Evolutionary conservation across 192 early-diverging fungal genomes (phyloP).

Genomic region (Phlyctochytrium planicorne): DNA sequence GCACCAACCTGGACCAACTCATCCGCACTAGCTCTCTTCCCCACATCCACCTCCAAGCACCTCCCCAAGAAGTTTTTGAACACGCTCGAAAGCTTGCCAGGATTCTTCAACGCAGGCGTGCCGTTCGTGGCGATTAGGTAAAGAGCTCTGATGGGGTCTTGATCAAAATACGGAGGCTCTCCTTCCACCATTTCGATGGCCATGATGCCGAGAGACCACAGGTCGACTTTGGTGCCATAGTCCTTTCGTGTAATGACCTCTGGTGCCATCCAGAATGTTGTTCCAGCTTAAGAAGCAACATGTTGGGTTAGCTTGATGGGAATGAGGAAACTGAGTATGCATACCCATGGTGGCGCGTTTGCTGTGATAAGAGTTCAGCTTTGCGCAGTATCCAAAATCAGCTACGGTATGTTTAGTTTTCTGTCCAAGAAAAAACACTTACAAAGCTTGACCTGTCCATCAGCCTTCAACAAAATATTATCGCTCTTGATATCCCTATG

Average conservation of each 20-base stretch:
- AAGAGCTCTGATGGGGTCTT: conserved; percentile 77
- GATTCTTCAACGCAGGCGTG: conserved; percentile 86
- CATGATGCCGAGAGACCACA: conserved; percentile 99
- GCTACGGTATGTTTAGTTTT: too few species aligned
- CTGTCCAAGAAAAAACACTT: too few species aligned
- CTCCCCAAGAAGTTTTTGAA: conserved; percentile 91
- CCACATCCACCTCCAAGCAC: conserved; percentile 89
- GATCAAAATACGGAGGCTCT: conserved; percentile 95
- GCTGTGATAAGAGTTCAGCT: conserved; percentile 59
- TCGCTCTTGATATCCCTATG: conserved; percentile 89
- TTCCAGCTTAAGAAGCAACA: conserved; percentile 42
- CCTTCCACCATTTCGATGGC: conserved; percentile 98
- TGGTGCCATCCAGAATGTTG: conserved; percentile 98
- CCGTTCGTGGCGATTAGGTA: conserved; percentile 86
- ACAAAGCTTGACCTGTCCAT: conserved; percentile 70
- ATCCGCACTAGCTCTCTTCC: conserved; percentile 73
- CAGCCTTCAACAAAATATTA: conserved; percentile 76
- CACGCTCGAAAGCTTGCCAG: conserved; percentile 76
- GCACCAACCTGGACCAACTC: conserved; percentile 73
- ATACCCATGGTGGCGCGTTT: conserved; percentile 84
- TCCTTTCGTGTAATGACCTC: conserved; percentile 92
- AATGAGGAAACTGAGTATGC: conserved; percentile 9
- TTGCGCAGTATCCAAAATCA: conserved; percentile 89
- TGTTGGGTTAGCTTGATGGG: conserved; percentile 34
- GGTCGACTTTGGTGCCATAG: conserved; percentile 90